A percentile compares a stretch with the other conserved stretches of the same genome.
These are phyloP conservation scores for Cutaneotrichosporon mucoides DNA, from an alignment of 1,284 basidiomycete genomes.

Conservation along the genomic window DNA sequence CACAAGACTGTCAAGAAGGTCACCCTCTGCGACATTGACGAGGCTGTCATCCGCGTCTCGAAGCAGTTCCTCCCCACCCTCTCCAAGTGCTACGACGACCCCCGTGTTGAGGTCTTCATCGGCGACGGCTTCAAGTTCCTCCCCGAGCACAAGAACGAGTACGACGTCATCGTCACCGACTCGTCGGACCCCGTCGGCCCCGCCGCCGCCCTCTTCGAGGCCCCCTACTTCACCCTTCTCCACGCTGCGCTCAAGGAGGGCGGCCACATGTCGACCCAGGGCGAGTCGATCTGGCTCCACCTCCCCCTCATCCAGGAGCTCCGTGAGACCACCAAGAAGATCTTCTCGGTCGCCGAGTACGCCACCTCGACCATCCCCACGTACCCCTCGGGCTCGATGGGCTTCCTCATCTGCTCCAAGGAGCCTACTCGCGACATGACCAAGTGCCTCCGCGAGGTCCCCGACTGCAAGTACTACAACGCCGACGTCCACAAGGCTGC, in stretches of 20 bases:
- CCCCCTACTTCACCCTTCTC: constrained; percentile 94
- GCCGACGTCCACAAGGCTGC: constrained; percentile 53
- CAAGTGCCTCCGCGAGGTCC: constrained; percentile 65
- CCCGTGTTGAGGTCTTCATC: constrained; percentile 81
- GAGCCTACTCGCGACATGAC: constrained; percentile 65
- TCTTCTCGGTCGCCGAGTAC: constrained; percentile 86
- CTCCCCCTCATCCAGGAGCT: constrained; percentile 81
- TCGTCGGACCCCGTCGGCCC: constrained; percentile 98
- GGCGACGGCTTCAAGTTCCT: constrained; percentile 99
- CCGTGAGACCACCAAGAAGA: constrained; percentile 63
- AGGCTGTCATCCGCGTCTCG: constrained; percentile 94
- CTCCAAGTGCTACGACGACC: constrained; percentile 76
- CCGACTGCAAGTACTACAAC: constrained; percentile 52
- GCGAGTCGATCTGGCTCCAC: constrained; percentile 94
- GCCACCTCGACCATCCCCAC: constrained; percentile 97
- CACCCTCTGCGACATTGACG: constrained; percentile 97
- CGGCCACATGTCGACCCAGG: constrained; percentile 94
- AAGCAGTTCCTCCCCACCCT: constrained; percentile 92
- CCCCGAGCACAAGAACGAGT: constrained; percentile 78
- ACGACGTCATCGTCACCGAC: constrained; percentile 98
- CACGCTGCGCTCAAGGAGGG: constrained; percentile 83
- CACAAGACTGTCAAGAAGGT: constrained; percentile 88
- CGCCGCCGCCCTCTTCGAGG: constrained; percentile 90
- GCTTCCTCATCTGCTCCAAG: constrained; percentile 88
- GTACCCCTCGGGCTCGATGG: constrained; percentile 95